A percentile compares a stretch with the other conserved stretches of the same genome.
Conservation (phyloP, 2,329 filamentous ascomycete genomes). For the Sclerotinia nivalis region DNA sequence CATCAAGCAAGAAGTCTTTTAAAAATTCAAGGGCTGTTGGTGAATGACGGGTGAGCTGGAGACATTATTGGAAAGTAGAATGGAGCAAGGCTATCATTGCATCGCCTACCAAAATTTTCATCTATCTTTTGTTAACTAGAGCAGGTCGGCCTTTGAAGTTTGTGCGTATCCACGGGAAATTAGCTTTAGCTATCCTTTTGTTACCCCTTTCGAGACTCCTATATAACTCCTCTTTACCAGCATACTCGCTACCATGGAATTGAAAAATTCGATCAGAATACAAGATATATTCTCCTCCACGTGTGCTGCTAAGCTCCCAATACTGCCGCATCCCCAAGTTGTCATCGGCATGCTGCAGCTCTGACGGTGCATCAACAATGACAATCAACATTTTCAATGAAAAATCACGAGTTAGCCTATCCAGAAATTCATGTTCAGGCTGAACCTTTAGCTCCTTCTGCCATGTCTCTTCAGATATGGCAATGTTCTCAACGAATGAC, state of each 20-base stretch:
- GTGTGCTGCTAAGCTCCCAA: background rate
- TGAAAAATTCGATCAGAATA: background rate
- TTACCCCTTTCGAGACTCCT: no score
- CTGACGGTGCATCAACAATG: background rate
- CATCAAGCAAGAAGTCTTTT: background rate
- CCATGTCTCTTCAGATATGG: background rate
- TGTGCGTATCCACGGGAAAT: background rate
- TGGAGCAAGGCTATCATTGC: background rate
- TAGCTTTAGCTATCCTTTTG: background rate
- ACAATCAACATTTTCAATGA: background rate
- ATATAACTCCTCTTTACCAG: background rate
- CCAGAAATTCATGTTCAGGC: background rate
- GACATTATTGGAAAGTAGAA: background rate
- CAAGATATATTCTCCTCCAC: background rate
- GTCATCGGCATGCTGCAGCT: no score
- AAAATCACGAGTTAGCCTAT: no score
- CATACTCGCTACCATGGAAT: background rate
- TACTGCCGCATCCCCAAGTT: background rate
- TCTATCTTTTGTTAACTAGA: background rate
- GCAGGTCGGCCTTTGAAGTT: background rate
- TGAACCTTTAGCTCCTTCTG: background rate
- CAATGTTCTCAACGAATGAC: background rate
- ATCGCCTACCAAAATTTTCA: background rate
- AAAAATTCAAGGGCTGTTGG: background rate
- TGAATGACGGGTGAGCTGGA: background rate